These are phyloP conservation scores for Colletotrichum abscissum DNA, from an alignment of 2,329 filamentous ascomycete genomes.

Conservation along the genomic window DNA sequence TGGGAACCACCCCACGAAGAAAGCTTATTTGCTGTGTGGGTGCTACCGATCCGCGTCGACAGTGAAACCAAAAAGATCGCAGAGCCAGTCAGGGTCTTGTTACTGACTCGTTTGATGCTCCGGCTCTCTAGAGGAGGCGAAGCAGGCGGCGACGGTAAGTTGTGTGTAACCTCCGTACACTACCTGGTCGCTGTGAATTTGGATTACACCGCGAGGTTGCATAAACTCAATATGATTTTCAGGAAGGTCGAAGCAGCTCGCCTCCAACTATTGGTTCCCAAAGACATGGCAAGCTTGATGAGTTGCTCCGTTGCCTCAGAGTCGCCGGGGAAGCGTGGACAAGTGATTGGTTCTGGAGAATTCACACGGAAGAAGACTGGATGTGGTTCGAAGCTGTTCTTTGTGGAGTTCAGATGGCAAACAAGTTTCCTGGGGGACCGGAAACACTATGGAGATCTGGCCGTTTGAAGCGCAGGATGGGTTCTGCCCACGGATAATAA, in stretches of 20 bases:
- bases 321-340: not conserved
- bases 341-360: not conserved
- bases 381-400: not conserved
- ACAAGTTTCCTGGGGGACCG: not conserved
- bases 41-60: not conserved
- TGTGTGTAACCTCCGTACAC: not conserved
- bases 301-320: not conserved
- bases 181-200: not conserved
- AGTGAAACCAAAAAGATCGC: conserved; percentile 13
- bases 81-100: not conserved
- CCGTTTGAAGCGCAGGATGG: too few relatives aligned
- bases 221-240: not conserved
- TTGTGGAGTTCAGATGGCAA: not conserved
- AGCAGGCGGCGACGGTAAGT: not conserved
- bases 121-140: not conserved
- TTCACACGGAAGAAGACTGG: not conserved
- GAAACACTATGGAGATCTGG: not conserved
- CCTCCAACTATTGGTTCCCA: not conserved
- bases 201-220: not conserved
- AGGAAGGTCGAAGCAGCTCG: not conserved
- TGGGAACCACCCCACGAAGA: not conserved
- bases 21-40: conserved; percentile 4
- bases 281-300: not conserved
- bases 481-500: not conserved
- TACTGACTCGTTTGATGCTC: conserved; percentile 20